These are phyloP conservation scores for Salix arbutifolia DNA, from an alignment of 345 rosid species.

Conservation along the genomic window DNA sequence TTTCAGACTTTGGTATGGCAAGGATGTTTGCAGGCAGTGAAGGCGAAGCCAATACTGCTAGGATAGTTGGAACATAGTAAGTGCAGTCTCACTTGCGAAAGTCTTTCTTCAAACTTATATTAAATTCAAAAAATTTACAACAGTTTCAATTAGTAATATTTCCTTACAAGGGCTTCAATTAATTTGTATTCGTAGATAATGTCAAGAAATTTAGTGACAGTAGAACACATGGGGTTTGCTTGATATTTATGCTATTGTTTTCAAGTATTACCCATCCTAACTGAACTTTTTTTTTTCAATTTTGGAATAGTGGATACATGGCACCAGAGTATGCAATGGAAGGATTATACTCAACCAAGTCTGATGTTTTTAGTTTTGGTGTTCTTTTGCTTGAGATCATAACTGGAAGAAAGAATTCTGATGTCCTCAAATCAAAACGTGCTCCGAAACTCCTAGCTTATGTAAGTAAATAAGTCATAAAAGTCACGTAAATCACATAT, in stretches of 20 bases:
- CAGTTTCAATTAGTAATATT: too few relatives aligned
- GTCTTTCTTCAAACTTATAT: too few relatives aligned
- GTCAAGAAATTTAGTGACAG: background rate
- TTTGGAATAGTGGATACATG: conserved; percentile 46
- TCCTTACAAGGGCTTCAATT: too few relatives aligned
- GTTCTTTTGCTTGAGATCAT: conserved; percentile 54
- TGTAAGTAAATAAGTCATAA: conserved; percentile 21
- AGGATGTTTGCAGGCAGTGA: conserved; percentile 37
- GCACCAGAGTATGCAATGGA: conserved; percentile 51
- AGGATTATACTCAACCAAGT: conserved; percentile 49
- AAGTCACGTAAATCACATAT: background rate
- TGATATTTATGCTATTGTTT: background rate
- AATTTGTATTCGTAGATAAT: background rate
- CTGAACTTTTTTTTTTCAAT: background rate
- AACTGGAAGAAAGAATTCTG: conserved; percentile 37
- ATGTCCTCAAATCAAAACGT: conserved; percentile 9
- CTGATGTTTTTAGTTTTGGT: conserved; percentile 59
- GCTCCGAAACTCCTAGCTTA: conserved; percentile 33
- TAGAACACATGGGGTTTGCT: background rate
- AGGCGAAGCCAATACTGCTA: conserved; percentile 37
- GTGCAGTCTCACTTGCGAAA: background rate
- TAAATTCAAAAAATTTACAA: too few relatives aligned
- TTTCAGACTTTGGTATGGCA: conserved; percentile 63
- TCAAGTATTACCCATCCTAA: background rate
- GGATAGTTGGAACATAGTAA: conserved; percentile 55